Conservation (phyloP, 345 rosid species). For the Hibiscus mutabilis region DNA sequence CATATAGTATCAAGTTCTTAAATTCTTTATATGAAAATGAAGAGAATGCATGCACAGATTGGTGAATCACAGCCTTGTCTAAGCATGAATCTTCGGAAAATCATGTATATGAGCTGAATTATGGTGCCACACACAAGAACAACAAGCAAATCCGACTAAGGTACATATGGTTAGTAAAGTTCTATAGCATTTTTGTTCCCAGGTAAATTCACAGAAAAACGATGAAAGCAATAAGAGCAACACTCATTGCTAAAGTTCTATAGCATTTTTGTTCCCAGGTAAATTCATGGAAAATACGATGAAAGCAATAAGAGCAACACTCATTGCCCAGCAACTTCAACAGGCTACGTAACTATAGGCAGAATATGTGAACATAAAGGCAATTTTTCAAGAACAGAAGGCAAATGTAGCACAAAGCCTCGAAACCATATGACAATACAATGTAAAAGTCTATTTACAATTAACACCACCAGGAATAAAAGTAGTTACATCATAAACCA, state of each 20-base stretch:
- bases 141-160: neutral
- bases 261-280: neutral
- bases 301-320: neutral
- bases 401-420: neutral
- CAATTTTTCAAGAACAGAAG: neutral
- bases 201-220: neutral
- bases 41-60: neutral
- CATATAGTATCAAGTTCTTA: neutral
- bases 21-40: neutral
- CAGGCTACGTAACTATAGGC: neutral
- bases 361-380: neutral
- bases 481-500: neutral
- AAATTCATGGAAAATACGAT: neutral
- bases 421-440: neutral
- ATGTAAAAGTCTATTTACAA: neutral
- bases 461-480: neutral
- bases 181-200: slow-evolving; percentile 3
- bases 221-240: neutral
- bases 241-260: neutral
- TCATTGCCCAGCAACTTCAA: neutral
- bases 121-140: neutral
- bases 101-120: neutral
- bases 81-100: neutral
- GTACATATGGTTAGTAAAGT: neutral
- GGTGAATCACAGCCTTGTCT: neutral